Evolutionary conservation across 2,329 filamentous ascomycete species (phyloP), one percentile per base, ranked within the genome.

Genomic region (Paecilomyces formosus): DNA sequence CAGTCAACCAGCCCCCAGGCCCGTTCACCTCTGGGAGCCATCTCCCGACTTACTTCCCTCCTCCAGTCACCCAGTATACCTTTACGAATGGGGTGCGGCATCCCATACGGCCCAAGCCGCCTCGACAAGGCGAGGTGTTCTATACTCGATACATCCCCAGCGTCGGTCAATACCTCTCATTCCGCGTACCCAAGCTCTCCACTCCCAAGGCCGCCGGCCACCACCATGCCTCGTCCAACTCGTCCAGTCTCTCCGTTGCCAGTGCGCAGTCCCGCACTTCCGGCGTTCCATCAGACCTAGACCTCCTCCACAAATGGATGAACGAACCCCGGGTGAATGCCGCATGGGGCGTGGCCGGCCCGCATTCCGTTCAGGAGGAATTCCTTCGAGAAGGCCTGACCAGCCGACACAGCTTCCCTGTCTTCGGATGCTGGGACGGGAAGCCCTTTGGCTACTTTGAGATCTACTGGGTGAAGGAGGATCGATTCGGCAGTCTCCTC

Each of bases 401-500:
- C 12, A 86, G 82, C 21, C 80, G 81, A 18, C 88, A 97, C 73
- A 91, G 87, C 8, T 96, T 97, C 73, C 94, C 94, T 0, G 91
- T 88, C 0, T 93, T 97, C 61, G 94, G 90, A 0, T 87, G 92
- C 70, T 99, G 93, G 90, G 91, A 97, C 66, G 92, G 91, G 11
- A 88, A 93, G 60, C 93, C 93, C 0, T 99, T 97, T 76, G 94
- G 92, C 0, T 99, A 95, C 72, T 97, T 99, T 70, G 94, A 99
- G 77, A 83, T 99, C 33, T 99, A 99, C 76, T 99, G 94, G 93
- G 91, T 94, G 3, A 96, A 96, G 68, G 94, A 99, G 71, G 94
- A 97, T 68, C 77, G 80, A 0, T 72, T 99, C 0, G 91, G 90
- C 0, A 82, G 81, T 54, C 81, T 90, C 63, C 74, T 95, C 3